Percentiles rank a stretch among this genome's conserved stretches.
phyloP scores from a whole-genome alignment of 768 basidiomycete species.

The Psilocybe sp. region DNA sequence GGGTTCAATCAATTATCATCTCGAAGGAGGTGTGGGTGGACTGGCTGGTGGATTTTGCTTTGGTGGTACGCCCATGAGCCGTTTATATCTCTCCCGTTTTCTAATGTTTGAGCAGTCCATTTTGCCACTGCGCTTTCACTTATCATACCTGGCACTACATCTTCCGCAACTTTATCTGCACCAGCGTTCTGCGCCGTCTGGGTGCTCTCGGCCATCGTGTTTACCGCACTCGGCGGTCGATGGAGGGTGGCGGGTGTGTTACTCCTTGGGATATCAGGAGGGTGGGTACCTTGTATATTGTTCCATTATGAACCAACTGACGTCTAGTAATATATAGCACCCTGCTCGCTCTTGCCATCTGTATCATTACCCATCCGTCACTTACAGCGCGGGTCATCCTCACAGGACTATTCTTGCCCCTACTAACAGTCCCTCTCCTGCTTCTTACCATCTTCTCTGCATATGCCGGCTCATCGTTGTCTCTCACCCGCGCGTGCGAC shows the following conservation, averaged over 20 bases:
- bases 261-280: conserved; percentile 51
- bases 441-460: conserved; percentile 32
- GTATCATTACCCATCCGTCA: conserved; percentile 54
- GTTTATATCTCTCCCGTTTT: conserved; percentile 1
- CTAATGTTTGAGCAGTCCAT: conserved; percentile 35
- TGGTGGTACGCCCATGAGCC: conserved; percentile 42
- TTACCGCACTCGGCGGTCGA: conserved; percentile 49
- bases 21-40: conserved; percentile 68
- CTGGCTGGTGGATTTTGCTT: conserved; percentile 55
- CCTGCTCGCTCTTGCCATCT: conserved; percentile 45
- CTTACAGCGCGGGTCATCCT: conserved; percentile 47
- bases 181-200: conserved; percentile 59
- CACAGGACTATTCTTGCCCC: conserved; percentile 27
- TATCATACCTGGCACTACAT: conserved; percentile 49
- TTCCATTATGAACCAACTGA: background rate
- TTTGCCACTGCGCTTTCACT: conserved; percentile 58
- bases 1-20: conserved; percentile 28
- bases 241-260: conserved; percentile 50
- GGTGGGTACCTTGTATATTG: conserved; percentile 33
- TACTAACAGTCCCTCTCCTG: conserved; percentile 33
- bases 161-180: conserved; percentile 39
- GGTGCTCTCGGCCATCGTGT: conserved; percentile 48
- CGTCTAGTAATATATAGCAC: conserved; percentile 26
- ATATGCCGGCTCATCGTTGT: background rate
- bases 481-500: conserved; percentile 33